These are phyloP conservation scores for Cytospora mali DNA, from an alignment of 2,329 filamentous ascomycete genomes.

Conservation along the genomic window DNA sequence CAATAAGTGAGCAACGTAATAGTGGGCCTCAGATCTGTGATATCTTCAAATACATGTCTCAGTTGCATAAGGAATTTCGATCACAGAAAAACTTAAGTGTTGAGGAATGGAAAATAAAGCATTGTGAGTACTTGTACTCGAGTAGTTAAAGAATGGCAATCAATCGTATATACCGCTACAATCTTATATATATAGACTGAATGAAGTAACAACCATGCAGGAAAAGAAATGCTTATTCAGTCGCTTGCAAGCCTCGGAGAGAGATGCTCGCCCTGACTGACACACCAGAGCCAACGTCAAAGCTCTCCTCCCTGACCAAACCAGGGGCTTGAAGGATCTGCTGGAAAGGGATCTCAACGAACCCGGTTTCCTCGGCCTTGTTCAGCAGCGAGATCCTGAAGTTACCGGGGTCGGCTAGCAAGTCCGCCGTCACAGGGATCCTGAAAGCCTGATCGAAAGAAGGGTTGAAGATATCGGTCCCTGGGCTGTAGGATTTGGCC, in stretches of 20 bases:
- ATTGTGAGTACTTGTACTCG: neutral
- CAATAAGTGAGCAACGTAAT: too few species aligned
- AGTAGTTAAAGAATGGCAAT: neutral
- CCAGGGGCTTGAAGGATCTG: constrained; percentile 39
- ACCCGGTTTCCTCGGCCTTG: constrained; percentile 38
- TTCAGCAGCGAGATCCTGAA: constrained; percentile 42
- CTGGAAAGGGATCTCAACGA: constrained; percentile 40
- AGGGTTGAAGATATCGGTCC: constrained; percentile 52
- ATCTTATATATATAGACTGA: neutral
- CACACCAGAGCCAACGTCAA: constrained; percentile 41
- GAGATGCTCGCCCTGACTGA: constrained; percentile 42
- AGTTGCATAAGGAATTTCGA: too few species aligned
- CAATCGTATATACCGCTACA: neutral
- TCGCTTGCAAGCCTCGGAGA: constrained; percentile 36
- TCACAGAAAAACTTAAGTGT: too few species aligned
- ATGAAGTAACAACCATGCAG: neutral
- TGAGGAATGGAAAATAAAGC: neutral
- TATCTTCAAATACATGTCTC: too few species aligned
- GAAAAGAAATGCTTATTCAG: constrained; percentile 20
- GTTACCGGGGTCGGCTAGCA: constrained; percentile 33
- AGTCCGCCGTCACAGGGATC: constrained; percentile 42
- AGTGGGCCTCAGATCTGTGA: too few species aligned
- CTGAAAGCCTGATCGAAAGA: constrained; percentile 49
- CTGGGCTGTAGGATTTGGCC: constrained; percentile 46
- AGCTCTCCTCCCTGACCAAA: constrained; percentile 37